These are phyloP conservation scores for Ampelocalamus luodianensis DNA, from an alignment of 176 grass and related monocot species.

Conservation along the genomic window DNA sequence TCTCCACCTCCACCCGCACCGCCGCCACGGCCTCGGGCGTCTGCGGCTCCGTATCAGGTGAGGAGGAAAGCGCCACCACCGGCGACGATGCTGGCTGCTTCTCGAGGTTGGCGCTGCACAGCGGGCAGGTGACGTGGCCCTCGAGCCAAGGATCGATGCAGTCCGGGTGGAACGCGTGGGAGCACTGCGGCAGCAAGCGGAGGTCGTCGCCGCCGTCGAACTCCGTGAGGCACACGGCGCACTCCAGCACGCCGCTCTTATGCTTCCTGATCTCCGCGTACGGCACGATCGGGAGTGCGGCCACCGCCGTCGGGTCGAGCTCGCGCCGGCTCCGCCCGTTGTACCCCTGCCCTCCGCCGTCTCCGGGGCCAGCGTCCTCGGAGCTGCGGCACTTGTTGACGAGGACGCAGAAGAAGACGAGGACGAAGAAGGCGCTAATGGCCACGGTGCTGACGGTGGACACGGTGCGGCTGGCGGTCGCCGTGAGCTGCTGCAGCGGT, in stretches of 20 bases:
- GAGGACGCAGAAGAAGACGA: slow-evolving; percentile 77
- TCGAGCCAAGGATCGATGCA: slow-evolving; percentile 92
- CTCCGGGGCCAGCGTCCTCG: neutral
- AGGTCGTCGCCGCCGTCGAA: slow-evolving; percentile 82
- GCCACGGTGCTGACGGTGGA: slow-evolving; percentile 62
- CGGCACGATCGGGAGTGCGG: slow-evolving; percentile 61
- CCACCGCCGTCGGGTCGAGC: slow-evolving; percentile 62
- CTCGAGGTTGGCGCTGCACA: slow-evolving; percentile 68
- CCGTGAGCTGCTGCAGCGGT: neutral
- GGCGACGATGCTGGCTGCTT: slow-evolving; percentile 18
- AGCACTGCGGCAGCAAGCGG: slow-evolving; percentile 80
- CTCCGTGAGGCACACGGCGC: slow-evolving; percentile 84
- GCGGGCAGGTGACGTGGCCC: slow-evolving; percentile 68
- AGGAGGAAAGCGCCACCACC: neutral
- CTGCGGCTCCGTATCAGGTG: neutral
- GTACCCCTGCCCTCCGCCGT: slow-evolving; percentile 17
- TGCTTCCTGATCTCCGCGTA: slow-evolving; percentile 71
- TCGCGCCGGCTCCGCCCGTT: slow-evolving; percentile 50
- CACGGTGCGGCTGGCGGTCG: slow-evolving; percentile 62
- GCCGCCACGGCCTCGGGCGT: slow-evolving; percentile 42
- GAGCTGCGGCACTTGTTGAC: slow-evolving; percentile 65
- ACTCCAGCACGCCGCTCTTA: slow-evolving; percentile 75
- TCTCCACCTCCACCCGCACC: slow-evolving; percentile 43
- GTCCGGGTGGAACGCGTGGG: slow-evolving; percentile 87
- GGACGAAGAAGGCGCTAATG: slow-evolving; percentile 76